Conservation (phyloP, 306 rosid species). For the Alnus rubra region DNA sequence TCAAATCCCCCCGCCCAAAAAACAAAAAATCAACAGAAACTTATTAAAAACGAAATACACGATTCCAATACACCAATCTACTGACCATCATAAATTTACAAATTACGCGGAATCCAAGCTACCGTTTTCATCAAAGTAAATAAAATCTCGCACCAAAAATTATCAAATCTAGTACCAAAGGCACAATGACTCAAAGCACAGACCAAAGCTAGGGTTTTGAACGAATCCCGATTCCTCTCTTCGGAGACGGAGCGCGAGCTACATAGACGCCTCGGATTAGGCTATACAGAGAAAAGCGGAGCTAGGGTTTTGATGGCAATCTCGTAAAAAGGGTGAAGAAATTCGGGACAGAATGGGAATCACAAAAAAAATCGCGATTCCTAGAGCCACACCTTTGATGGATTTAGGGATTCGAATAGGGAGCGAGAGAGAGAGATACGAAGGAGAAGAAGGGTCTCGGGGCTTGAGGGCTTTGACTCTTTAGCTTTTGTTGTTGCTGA, state of each 20-base stretch:
- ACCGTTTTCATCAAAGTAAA: conserved; percentile 21
- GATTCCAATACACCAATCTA: conserved; percentile 20
- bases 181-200: conserved; percentile 42
- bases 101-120: conserved; percentile 32
- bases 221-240: conserved; percentile 38
- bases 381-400: conserved; percentile 33
- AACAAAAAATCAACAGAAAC: conserved; percentile 20
- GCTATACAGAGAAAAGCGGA: conserved; percentile 23
- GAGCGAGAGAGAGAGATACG: neutral
- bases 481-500: conserved; percentile 50
- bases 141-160: conserved; percentile 22
- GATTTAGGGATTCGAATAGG: conserved; percentile 24
- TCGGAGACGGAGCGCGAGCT: conserved; percentile 27
- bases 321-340: conserved; percentile 17
- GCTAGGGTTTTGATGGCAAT: conserved; percentile 58
- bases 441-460: conserved; percentile 40
- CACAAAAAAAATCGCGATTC: conserved; percentile 16
- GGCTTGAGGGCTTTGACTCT: conserved; percentile 61
- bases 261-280: conserved; percentile 29
- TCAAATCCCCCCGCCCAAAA: conserved; percentile 10
- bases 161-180: conserved; percentile 46
- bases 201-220: conserved; percentile 72
- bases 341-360: conserved; percentile 18
- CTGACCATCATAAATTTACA: conserved; percentile 34
- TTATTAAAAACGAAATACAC: conserved; percentile 17